phyloP scores from a whole-genome alignment of 208 protist species.

The Trypanosoma melophagium region DNA sequence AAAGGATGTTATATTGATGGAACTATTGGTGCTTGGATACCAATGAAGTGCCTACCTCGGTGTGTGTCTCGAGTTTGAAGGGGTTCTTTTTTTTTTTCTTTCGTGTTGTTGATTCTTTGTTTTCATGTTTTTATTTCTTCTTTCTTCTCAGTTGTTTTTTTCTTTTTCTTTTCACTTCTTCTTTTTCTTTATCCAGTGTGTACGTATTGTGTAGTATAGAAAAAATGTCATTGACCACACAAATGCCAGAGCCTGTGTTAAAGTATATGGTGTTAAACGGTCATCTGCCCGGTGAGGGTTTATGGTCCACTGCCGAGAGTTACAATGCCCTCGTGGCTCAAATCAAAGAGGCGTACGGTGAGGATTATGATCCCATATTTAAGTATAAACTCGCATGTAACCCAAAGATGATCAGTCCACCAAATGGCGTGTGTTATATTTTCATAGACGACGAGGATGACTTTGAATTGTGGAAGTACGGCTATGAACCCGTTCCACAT shows the following conservation, averaged over 20 bases:
- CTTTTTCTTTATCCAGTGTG: neutral
- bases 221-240: neutral
- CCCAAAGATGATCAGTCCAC: constrained; percentile 21
- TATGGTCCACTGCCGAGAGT: constrained; percentile 31
- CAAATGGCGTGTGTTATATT: constrained; percentile 36
- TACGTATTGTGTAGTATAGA: neutral
- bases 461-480: constrained; percentile 43
- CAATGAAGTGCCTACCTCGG: neutral
- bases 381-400: constrained; percentile 38
- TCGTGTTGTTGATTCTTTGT: neutral
- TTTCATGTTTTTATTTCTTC: neutral
- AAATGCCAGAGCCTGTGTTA: neutral
- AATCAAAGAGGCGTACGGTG: constrained; percentile 32
- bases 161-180: constrained; percentile 3
- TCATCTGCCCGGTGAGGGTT: constrained; percentile 32
- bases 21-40: too few relatives aligned
- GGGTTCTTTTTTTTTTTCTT: neutral
- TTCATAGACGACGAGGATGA: constrained; percentile 43
- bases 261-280: constrained; percentile 35
- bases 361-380: constrained; percentile 40
- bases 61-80: neutral
- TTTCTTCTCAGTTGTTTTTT: constrained; percentile 14
- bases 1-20: neutral
- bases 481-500: constrained; percentile 21
- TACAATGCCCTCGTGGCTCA: constrained; percentile 30